A percentile compares a stretch with the other conserved stretches of the same genome.
Evolutionary conservation across 306 rosid species (phyloP).

Genomic region (Sesbania bispinosa): DNA sequence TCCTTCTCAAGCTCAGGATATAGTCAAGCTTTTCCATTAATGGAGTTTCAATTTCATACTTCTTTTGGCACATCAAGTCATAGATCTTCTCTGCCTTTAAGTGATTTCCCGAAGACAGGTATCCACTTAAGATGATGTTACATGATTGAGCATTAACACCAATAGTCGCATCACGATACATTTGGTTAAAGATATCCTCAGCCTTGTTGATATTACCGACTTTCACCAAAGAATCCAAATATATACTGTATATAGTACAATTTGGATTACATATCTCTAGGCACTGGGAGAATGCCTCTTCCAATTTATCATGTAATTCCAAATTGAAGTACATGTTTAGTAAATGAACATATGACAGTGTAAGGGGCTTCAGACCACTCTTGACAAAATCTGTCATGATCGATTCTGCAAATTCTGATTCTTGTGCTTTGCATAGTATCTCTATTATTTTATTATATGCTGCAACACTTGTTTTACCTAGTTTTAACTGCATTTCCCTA

Average conservation of each 20-base stretch:
- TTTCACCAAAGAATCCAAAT: constrained; percentile 83
- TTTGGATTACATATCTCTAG: constrained; percentile 75
- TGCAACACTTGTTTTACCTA: constrained; percentile 43
- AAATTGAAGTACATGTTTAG: constrained; percentile 72
- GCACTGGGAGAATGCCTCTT: constrained; percentile 63
- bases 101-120: constrained; percentile 59
- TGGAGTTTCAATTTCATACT: constrained; percentile 60
- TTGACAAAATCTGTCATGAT: constrained; percentile 60
- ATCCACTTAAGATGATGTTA: constrained; percentile 77
- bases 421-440: constrained; percentile 70
- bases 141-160: constrained; percentile 79
- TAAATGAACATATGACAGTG: constrained; percentile 61
- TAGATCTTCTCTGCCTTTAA: constrained; percentile 72
- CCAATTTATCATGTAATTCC: constrained; percentile 62
- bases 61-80: constrained; percentile 72
- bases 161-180: constrained; percentile 49
- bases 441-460: constrained; percentile 71
- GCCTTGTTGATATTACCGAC: constrained; percentile 70
- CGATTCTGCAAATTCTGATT: constrained; percentile 68
- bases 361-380: constrained; percentile 67
- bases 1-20: constrained; percentile 70
- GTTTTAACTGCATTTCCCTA: constrained; percentile 67
- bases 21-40: constrained; percentile 71
- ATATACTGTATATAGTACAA: constrained; percentile 61
- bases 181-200: constrained; percentile 59